A percentile compares a stretch with the other conserved stretches of the same genome.
Evolutionary conservation across 192 early-diverging fungal genomes (phyloP).

Genomic region (Fimicolochytrium jonesii): DNA sequence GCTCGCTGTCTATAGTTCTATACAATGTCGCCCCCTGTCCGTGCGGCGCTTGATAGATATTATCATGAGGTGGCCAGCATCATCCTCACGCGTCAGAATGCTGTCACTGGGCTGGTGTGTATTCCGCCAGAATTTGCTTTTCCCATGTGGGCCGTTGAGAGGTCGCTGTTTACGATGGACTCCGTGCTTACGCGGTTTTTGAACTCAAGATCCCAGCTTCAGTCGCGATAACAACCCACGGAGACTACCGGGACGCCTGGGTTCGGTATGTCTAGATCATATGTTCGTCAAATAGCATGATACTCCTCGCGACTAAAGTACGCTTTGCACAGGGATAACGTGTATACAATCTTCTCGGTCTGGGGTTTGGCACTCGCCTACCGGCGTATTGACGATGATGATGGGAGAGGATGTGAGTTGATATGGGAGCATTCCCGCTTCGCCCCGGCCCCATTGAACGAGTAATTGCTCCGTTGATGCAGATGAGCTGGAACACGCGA

Average conservation of each 20-base stretch:
- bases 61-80: conserved; percentile 68
- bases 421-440: neutral
- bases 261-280: conserved; percentile 71
- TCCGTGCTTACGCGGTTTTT: too few relatives aligned
- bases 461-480: neutral
- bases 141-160: too few relatives aligned
- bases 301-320: too few relatives aligned
- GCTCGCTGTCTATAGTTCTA: too few relatives aligned
- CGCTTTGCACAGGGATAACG: conserved; percentile 79
- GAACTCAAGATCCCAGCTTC: conserved; percentile 82
- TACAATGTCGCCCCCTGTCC: too few relatives aligned
- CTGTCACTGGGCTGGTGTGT: conserved; percentile 65
- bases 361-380: conserved; percentile 82
- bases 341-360: conserved; percentile 81
- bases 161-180: too few relatives aligned
- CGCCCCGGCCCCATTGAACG: neutral
- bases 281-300: too few relatives aligned
- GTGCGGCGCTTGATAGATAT: conserved; percentile 64
- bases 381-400: conserved; percentile 77
- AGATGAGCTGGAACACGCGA: conserved; percentile 84
- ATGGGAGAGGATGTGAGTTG: conserved; percentile 71
- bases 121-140: too few relatives aligned
- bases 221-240: conserved; percentile 80
- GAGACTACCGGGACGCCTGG: conserved; percentile 88
- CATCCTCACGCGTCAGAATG: conserved; percentile 75